These are phyloP conservation scores for Creolimax fragrantissima DNA, from an alignment of 78 protist genomes.

Conservation along the genomic window DNA sequence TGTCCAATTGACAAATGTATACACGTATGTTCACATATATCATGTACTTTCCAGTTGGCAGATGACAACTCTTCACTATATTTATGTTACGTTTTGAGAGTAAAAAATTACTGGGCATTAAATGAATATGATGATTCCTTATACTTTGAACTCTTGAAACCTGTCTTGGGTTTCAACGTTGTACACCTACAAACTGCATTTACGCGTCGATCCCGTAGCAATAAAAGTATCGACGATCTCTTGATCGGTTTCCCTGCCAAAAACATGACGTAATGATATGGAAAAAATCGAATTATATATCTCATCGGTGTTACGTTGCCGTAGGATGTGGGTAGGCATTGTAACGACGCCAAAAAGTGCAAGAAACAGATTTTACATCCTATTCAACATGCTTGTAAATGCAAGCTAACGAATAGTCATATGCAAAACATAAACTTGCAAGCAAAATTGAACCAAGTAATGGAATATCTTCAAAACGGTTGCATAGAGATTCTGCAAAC, in stretches of 20 bases:
- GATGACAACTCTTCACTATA: no score
- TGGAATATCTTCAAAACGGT: no score
- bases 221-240: not conserved
- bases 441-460: no score
- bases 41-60: not conserved
- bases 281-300: not conserved
- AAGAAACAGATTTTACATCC: not conserved
- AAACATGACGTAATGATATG: no score
- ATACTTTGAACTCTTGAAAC: no score
- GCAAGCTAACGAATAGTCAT: not conserved
- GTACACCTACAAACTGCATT: no score
- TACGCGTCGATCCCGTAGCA: not conserved
- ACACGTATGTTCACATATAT: not conserved
- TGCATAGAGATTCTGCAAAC: no score
- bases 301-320: no score
- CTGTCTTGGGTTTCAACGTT: no score
- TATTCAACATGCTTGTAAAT: not conserved
- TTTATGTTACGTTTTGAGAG: no score
- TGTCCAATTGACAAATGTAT: not conserved
- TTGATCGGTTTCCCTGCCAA: not conserved
- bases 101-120: no score
- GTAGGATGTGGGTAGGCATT: not conserved
- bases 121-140: no score
- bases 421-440: not conserved
- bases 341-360: not conserved